Conservation (phyloP, 2,329 filamentous ascomycete species). For the Pseudogymnoascus sp. region DNA sequence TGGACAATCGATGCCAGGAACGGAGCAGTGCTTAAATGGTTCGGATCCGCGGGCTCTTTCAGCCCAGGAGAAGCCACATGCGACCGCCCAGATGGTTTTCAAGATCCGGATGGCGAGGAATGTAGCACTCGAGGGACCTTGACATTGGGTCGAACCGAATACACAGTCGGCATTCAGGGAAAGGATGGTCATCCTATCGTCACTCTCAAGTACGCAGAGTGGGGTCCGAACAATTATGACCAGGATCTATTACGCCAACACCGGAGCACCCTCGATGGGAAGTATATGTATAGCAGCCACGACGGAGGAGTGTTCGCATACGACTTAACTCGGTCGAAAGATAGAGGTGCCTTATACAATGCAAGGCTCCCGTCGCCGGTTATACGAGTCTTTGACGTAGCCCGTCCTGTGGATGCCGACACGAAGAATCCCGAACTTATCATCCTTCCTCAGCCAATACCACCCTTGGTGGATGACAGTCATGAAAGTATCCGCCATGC, state of each 20-base stretch:
- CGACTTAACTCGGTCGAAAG: slow-evolving; percentile 52
- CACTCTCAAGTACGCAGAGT: slow-evolving; percentile 88
- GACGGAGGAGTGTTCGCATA: slow-evolving; percentile 80
- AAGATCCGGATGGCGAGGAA: slow-evolving; percentile 54
- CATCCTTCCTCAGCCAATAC: slow-evolving; percentile 75
- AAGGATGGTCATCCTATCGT: slow-evolving; percentile 71
- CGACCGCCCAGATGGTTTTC: slow-evolving; percentile 57
- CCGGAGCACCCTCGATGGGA: slow-evolving; percentile 69
- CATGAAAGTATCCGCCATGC: slow-evolving; percentile 48
- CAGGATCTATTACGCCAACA: slow-evolving; percentile 82
- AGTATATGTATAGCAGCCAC: slow-evolving; percentile 80
- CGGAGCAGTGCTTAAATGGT: slow-evolving; percentile 75
- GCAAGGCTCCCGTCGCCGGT: slow-evolving; percentile 70
- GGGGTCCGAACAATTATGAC: slow-evolving; percentile 88
- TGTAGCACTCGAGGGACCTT: slow-evolving; percentile 76
- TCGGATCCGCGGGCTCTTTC: slow-evolving; percentile 65
- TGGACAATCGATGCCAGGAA: slow-evolving; percentile 84
- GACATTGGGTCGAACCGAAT: slow-evolving; percentile 79
- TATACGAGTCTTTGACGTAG: slow-evolving; percentile 82
- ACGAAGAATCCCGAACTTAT: slow-evolving; percentile 67
- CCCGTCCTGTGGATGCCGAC: slow-evolving; percentile 62
- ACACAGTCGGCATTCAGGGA: slow-evolving; percentile 78
- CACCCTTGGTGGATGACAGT: slow-evolving; percentile 45
- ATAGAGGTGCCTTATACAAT: slow-evolving; percentile 45
- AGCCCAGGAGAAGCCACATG: slow-evolving; percentile 31